phyloP scores from a whole-genome alignment of 495 filamentous ascomycete species.

The Xylaria cubensis region DNA sequence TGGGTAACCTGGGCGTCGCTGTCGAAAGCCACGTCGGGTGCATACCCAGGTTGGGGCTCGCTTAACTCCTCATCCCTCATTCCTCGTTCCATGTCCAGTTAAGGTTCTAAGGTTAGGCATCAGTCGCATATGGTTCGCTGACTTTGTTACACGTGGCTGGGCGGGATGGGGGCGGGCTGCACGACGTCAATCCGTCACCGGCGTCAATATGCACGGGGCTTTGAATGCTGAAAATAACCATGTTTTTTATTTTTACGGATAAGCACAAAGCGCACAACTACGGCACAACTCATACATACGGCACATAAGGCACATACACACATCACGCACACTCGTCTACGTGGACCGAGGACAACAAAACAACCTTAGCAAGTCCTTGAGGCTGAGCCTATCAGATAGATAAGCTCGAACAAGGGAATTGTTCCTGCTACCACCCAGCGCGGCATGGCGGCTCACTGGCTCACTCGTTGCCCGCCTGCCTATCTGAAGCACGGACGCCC shows the following conservation, averaged over 20 bases:
- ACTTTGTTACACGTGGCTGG: constrained; percentile 14
- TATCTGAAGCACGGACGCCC: constrained; percentile 6
- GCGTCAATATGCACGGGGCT: neutral
- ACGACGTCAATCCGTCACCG: neutral
- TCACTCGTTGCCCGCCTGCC: constrained; percentile 6
- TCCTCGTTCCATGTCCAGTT: neutral
- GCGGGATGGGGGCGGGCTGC: neutral
- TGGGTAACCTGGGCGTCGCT: neutral
- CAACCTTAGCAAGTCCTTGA: neutral
- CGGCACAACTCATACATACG: neutral
- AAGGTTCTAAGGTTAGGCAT: constrained; percentile 23
- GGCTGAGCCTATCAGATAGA: constrained; percentile 18
- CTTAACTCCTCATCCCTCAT: neutral
- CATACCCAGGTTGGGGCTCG: neutral
- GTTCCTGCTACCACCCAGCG: constrained; percentile 11
- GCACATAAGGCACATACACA: neutral
- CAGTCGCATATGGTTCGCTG: constrained; percentile 11
- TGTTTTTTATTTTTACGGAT: neutral
- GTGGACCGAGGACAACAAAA: neutral
- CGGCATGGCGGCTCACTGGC: neutral
- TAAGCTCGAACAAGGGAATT: constrained; percentile 9
- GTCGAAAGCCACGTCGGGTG: neutral
- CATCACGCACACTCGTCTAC: neutral
- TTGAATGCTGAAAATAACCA: constrained; percentile 11
- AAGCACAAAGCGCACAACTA: constrained; percentile 10